phyloP scores from a whole-genome alignment of 2,329 filamentous ascomycete genomes.

The Clonostachys rosea region DNA sequence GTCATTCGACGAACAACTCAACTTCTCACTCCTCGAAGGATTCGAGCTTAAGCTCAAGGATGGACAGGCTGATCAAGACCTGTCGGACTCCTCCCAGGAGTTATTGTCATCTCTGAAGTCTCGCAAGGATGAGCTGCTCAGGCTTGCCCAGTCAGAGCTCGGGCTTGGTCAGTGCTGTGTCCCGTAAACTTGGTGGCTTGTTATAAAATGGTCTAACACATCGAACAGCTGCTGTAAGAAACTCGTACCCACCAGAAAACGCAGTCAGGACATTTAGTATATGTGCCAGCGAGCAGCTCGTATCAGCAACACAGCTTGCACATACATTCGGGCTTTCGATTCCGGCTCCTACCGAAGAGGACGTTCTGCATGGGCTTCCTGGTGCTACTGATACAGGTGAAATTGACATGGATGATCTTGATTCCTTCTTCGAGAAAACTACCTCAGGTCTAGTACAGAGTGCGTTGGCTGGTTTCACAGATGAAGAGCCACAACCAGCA shows the following conservation, averaged over 20 bases:
- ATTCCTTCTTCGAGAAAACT: constrained; percentile 36
- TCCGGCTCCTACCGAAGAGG: constrained; percentile 7
- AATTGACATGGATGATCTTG: constrained; percentile 17
- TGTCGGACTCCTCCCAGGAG: too few relatives aligned
- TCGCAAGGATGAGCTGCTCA: constrained; percentile 23
- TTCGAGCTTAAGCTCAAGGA: background rate
- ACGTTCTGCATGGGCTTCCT: background rate
- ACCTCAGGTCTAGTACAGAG: constrained; percentile 33
- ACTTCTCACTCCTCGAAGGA: constrained; percentile 33
- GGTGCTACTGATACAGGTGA: constrained; percentile 7
- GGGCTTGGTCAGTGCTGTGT: constrained; percentile 15
- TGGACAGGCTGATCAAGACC: constrained; percentile 23
- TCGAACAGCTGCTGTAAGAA: constrained; percentile 4
- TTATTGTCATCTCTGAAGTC: constrained; percentile 19
- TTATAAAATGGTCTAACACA: too few relatives aligned
- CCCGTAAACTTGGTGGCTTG: background rate
- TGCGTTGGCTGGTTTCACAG: constrained; percentile 20
- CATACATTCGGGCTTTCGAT: constrained; percentile 27
- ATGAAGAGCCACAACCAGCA: too few relatives aligned
- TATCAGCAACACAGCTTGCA: constrained; percentile 23
- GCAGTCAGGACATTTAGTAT: constrained; percentile 24
- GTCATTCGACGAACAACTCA: constrained; percentile 45
- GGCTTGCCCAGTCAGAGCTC: constrained; percentile 14
- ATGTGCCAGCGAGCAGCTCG: constrained; percentile 24
- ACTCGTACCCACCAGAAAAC: constrained; percentile 33